Evolutionary conservation across 164 flowering plant species (phyloP).

Genomic region (Akebia trifoliata): DNA sequence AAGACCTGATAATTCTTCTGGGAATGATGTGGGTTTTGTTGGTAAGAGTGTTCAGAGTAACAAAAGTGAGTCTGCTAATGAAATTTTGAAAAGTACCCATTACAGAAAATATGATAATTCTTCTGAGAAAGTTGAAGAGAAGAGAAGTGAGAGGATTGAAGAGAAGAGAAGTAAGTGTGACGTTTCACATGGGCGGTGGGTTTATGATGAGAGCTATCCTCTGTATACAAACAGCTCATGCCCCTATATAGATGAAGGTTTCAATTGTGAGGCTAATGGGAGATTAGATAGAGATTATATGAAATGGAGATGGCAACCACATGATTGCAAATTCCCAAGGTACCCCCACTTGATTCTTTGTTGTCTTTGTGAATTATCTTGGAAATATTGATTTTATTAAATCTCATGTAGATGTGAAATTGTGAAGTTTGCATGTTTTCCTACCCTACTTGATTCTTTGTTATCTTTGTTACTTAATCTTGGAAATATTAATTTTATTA

Average conservation of each 20-base stretch:
- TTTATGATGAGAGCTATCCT: constrained; percentile 78
- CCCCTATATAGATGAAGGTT: constrained; percentile 87
- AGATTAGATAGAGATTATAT: constrained; percentile 64
- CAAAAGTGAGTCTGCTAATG: constrained; percentile 6
- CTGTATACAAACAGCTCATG: constrained; percentile 67
- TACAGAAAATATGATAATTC: constrained; percentile 5
- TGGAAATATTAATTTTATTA: too few relatives aligned
- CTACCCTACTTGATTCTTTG: too few relatives aligned
- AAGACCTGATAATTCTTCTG: constrained; percentile 23
- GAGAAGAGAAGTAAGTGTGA: constrained; percentile 41
- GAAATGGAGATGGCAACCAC: constrained; percentile 97
- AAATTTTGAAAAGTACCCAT: background rate
- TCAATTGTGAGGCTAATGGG: constrained; percentile 73
- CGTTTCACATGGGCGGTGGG: constrained; percentile 72
- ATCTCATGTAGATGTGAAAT: background rate
- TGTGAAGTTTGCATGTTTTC: too few relatives aligned
- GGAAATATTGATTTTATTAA: background rate
- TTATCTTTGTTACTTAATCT: background rate
- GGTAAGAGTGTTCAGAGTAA: constrained; percentile 9
- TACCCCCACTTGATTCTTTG: constrained; percentile 13
- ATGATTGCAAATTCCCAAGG: constrained; percentile 80
- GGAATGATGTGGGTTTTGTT: constrained; percentile 18
- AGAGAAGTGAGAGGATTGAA: constrained; percentile 7
- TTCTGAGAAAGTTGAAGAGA: background rate
- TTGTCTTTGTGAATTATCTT: too few relatives aligned